phyloP scores from a whole-genome alignment of 1,284 basidiomycete genomes.

The Moesziomyces sp. region DNA sequence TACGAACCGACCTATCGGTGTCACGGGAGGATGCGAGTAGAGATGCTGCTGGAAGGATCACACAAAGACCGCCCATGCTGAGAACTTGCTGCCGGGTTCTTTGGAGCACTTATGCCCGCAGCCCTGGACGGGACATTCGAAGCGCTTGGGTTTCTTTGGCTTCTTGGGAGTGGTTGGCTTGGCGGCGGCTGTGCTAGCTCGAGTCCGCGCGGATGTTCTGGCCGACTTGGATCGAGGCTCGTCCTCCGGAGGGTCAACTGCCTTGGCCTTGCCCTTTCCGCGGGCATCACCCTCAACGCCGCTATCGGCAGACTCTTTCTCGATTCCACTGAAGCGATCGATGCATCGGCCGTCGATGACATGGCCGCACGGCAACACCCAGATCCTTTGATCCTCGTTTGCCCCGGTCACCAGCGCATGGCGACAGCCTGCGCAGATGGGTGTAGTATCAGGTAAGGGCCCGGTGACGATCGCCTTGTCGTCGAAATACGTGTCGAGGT shows the following conservation, averaged over 20 bases:
- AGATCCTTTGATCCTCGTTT: constrained; percentile 49
- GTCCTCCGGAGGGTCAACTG: constrained; percentile 14
- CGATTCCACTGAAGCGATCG: constrained; percentile 41
- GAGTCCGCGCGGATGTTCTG: constrained; percentile 14
- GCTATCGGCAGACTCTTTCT: background rate
- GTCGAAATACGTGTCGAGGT: constrained; percentile 57
- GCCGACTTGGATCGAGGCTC: constrained; percentile 20
- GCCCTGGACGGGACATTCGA: constrained; percentile 56
- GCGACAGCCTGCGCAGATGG: constrained; percentile 58
- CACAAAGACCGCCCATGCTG: constrained; percentile 37
- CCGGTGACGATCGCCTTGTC: constrained; percentile 54
- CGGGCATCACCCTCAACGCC: background rate
- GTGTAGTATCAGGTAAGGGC: constrained; percentile 58
- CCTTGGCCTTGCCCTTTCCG: constrained; percentile 29
- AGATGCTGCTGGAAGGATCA: background rate
- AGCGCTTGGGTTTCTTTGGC: constrained; percentile 43
- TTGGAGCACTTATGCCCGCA: constrained; percentile 57
- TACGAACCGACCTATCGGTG: too few species aligned
- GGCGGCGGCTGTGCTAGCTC: constrained; percentile 6
- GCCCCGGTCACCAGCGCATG: constrained; percentile 55
- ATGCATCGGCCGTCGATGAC: constrained; percentile 62
- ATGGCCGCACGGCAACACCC: constrained; percentile 62
- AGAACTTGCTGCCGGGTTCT: constrained; percentile 42
- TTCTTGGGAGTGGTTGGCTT: constrained; percentile 11
- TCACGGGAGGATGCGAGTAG: background rate